phyloP scores from a whole-genome alignment of 306 rosid genomes.

The Ormosia emarginata region DNA sequence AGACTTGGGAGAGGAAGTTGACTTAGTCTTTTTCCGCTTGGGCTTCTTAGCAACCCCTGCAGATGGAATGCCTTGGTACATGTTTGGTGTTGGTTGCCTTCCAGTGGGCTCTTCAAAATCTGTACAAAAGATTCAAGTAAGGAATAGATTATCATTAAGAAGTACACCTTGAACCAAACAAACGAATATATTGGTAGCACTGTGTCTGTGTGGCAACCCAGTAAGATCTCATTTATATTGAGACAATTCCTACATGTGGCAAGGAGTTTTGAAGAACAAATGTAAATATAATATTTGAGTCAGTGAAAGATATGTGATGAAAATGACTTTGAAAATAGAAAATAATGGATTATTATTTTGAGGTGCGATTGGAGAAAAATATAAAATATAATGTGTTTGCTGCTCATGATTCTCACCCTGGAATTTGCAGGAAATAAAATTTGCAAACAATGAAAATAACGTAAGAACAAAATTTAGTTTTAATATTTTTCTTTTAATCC shows the following conservation, averaged over 20 bases:
- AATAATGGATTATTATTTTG: neutral
- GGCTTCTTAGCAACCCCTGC: conserved; percentile 47
- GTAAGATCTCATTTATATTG: neutral
- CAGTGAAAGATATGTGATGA: neutral
- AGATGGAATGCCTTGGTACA: conserved; percentile 35
- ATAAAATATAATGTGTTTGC: neutral
- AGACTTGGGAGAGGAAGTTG: conserved; percentile 29
- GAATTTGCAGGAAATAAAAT: neutral
- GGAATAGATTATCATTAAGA: neutral
- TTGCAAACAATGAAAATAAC: neutral
- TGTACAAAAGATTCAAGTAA: conserved; percentile 8
- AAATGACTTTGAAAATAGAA: neutral
- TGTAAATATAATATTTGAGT: neutral
- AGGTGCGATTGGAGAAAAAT: neutral
- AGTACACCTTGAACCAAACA: neutral
- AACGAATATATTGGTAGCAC: neutral
- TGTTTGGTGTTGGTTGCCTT: conserved; percentile 32
- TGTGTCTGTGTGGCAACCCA: neutral
- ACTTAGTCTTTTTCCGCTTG: conserved; percentile 49
- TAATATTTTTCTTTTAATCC: no score
- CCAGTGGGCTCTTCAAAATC: conserved; percentile 43
- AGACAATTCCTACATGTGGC: neutral
- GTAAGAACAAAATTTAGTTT: no score
- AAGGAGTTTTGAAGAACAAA: neutral
- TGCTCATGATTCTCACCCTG: neutral